Percentiles rank a stretch among this genome's conserved stretches.
Evolutionary conservation across 352 stramenopile species (phyloP).

Genomic region (Pythium chondricola): DNA sequence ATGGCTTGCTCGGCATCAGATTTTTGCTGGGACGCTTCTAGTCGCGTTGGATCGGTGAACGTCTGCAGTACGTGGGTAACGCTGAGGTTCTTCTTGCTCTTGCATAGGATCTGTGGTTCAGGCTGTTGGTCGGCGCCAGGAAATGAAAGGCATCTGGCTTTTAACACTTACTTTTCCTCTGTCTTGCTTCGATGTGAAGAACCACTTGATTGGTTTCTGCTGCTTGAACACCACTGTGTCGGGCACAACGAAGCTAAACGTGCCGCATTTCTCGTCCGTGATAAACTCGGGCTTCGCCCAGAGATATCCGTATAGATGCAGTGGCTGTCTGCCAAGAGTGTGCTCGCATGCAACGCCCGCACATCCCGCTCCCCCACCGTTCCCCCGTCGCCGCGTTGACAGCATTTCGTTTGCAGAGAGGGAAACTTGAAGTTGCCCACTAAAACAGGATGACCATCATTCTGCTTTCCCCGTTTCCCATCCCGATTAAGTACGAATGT

Average conservation of each 20-base stretch:
- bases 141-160: too few relatives aligned
- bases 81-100: slow-evolving; percentile 54
- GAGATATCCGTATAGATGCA: slow-evolving; percentile 56
- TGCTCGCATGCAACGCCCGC: slow-evolving; percentile 63
- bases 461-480: neutral
- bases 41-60: slow-evolving; percentile 28
- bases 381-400: slow-evolving; percentile 1
- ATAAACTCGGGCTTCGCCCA: slow-evolving; percentile 37
- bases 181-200: slow-evolving; percentile 73
- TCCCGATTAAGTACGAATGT: slow-evolving; percentile 6
- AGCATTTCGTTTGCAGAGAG: neutral
- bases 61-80: slow-evolving; percentile 38
- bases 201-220: slow-evolving; percentile 58
- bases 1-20: slow-evolving; percentile 30
- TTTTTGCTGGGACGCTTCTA: neutral
- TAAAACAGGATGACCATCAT: slow-evolving; percentile 3
- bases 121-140: too few relatives aligned
- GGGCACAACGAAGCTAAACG: slow-evolving; percentile 44
- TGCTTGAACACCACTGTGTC: slow-evolving; percentile 73
- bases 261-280: slow-evolving; percentile 9
- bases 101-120: slow-evolving; percentile 55
- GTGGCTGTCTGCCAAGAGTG: slow-evolving; percentile 46
- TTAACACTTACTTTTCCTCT: slow-evolving; percentile 42
- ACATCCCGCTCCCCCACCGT: slow-evolving; percentile 29
- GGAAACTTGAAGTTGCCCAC: neutral